A percentile compares a stretch with the other conserved stretches of the same genome.
Conservation (phyloP, 2,329 filamentous ascomycete genomes). For the Blastomyces gilchristii region DNA sequence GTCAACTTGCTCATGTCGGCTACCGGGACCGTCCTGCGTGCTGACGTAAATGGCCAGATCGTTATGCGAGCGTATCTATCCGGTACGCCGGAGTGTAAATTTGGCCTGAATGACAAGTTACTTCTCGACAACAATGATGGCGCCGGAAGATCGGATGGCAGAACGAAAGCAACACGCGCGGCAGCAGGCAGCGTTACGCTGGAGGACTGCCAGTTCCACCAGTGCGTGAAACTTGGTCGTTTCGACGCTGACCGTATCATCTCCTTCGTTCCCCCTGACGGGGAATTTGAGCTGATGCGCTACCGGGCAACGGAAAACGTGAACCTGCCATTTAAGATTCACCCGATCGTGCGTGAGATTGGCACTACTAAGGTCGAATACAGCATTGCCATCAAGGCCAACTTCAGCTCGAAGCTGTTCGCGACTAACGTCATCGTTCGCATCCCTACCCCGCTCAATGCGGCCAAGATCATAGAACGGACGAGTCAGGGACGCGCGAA, state of each 20-base stretch:
- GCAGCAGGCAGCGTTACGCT: constrained; percentile 91
- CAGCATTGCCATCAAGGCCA: constrained; percentile 92
- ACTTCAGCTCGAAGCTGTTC: constrained; percentile 92
- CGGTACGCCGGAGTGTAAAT: constrained; percentile 97
- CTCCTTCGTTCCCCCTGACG: constrained; percentile 90
- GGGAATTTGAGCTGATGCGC: constrained; percentile 97
- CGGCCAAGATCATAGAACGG: constrained; percentile 82
- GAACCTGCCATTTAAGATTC: constrained; percentile 96
- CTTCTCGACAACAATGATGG: constrained; percentile 71
- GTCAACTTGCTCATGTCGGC: constrained; percentile 99
- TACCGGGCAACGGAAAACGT: constrained; percentile 98
- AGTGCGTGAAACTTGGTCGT: constrained; percentile 94
- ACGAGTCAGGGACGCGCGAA: constrained; percentile 95
- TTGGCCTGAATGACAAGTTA: constrained; percentile 89
- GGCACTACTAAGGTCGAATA: constrained; percentile 98
- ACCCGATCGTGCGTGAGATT: constrained; percentile 95
- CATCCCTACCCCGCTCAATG: constrained; percentile 93
- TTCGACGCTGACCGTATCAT: constrained; percentile 97
- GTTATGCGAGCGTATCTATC: constrained; percentile 97
- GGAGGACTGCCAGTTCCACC: constrained; percentile 97
- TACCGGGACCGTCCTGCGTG: constrained; percentile 83
- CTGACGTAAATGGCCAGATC: constrained; percentile 94
- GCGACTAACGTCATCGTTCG: constrained; percentile 92
- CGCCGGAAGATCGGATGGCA: constrained; percentile 34
- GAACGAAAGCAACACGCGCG: constrained; percentile 85